These are phyloP conservation scores for Penicillium coffeae DNA, from an alignment of 495 filamentous ascomycete genomes.

Conservation along the genomic window DNA sequence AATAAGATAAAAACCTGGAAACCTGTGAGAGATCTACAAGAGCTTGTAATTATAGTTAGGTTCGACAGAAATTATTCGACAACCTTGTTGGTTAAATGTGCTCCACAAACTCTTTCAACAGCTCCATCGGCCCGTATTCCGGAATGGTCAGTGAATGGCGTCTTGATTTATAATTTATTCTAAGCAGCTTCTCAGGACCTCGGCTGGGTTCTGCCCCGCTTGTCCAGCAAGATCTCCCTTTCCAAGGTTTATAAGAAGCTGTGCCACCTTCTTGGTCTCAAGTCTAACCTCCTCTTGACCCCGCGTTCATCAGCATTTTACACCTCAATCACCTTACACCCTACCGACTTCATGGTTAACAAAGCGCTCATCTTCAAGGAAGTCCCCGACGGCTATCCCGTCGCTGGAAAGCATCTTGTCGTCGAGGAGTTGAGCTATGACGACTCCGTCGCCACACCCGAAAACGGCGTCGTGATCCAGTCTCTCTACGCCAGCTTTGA, in stretches of 20 bases:
- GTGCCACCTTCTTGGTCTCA: background rate
- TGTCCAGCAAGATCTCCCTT: constrained; percentile 6
- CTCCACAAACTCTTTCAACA: background rate
- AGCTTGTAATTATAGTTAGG: too few relatives aligned
- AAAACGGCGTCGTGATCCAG: constrained; percentile 66
- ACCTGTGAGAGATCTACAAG: too few relatives aligned
- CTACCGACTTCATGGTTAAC: constrained; percentile 47
- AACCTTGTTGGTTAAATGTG: background rate
- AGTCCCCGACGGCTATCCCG: constrained; percentile 63
- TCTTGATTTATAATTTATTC: background rate
- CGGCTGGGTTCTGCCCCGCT: background rate
- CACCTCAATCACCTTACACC: constrained; percentile 1
- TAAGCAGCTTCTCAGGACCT: background rate
- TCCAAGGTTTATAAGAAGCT: background rate
- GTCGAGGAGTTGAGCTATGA: constrained; percentile 67
- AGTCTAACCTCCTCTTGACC: background rate
- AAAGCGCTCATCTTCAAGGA: constrained; percentile 78
- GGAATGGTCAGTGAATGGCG: background rate
- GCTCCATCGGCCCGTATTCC: constrained; percentile 4
- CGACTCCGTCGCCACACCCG: constrained; percentile 55
- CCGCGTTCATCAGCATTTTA: background rate
- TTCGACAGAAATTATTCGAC: too few relatives aligned
- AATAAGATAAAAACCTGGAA: too few relatives aligned
- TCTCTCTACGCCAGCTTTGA: constrained; percentile 80
- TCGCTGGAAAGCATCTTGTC: constrained; percentile 67